Evolutionary conservation across 148 eudicot genomes (phyloP).

Genomic region (Rhododendron mucronatum): DNA sequence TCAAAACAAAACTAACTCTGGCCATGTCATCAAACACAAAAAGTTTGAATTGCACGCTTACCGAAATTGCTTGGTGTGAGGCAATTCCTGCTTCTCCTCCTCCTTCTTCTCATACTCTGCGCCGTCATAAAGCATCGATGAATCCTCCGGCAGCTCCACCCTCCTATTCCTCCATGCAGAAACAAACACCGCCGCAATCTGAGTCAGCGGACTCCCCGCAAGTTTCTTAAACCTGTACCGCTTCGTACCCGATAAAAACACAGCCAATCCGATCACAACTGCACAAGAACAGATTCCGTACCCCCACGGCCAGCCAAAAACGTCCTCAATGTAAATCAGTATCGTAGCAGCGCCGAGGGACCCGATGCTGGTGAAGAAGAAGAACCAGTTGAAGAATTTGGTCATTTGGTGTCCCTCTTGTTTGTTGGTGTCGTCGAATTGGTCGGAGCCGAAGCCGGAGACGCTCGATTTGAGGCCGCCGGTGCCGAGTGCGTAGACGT

Average conservation of each 20-base stretch:
- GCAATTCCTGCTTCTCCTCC: conserved; percentile 49
- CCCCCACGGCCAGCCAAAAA: conserved; percentile 47
- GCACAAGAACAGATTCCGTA: conserved; percentile 39
- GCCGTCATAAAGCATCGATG: neutral
- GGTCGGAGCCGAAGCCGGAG: conserved; percentile 65
- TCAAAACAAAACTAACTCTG: too few relatives aligned
- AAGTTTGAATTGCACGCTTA: conserved; percentile 15
- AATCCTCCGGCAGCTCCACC: conserved; percentile 8
- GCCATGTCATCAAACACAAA: too few relatives aligned
- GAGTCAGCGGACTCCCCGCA: conserved; percentile 6
- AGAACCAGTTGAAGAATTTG: conserved; percentile 65
- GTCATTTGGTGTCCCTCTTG: conserved; percentile 38
- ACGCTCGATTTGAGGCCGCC: conserved; percentile 70
- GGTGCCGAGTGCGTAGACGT: conserved; percentile 62
- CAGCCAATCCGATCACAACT: neutral
- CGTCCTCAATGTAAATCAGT: conserved; percentile 51
- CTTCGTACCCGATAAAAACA: neutral
- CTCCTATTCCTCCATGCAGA: neutral
- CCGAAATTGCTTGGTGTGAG: conserved; percentile 76
- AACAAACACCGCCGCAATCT: conserved; percentile 3
- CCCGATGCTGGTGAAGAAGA: conserved; percentile 49
- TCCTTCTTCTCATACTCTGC: neutral
- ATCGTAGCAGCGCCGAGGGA: conserved; percentile 45
- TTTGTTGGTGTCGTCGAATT: conserved; percentile 51
- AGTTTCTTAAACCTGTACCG: conserved; percentile 9